Evolutionary conservation across 163 green algal genomes (phyloP).

Genomic region (Coccomyxa subellipsoidea): DNA sequence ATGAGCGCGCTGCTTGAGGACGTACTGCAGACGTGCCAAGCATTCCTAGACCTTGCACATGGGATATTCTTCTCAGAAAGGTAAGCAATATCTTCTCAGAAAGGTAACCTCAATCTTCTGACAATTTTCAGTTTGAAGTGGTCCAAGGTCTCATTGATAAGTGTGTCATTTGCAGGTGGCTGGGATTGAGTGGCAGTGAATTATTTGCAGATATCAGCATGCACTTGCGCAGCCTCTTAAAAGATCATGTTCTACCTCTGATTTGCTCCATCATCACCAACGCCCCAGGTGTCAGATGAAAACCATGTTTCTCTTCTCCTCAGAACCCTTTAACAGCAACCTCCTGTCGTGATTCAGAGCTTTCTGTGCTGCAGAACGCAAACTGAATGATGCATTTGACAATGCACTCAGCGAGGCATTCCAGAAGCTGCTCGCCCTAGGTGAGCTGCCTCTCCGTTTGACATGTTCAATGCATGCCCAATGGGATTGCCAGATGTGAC

Average conservation of each 20-base stretch:
- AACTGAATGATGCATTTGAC: not conserved
- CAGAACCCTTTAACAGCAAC: too few relatives aligned
- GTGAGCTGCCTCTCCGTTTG: not conserved
- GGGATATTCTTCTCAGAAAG: not conserved
- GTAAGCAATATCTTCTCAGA: not conserved
- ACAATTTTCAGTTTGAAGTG: not conserved
- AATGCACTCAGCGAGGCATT: not conserved
- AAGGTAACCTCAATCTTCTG: not conserved
- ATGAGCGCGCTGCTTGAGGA: not conserved
- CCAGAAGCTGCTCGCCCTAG: not conserved
- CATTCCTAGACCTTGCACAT: not conserved
- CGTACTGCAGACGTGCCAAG: not conserved
- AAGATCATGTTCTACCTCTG: not conserved
- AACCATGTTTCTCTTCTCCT: too few relatives aligned
- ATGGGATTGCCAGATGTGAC: not conserved
- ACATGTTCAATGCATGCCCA: not conserved
- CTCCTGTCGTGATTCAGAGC: too few relatives aligned
- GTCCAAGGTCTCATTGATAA: not conserved
- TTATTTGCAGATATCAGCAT: not conserved
- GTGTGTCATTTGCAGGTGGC: not conserved
- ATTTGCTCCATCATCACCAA: not conserved
- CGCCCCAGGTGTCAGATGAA: too few relatives aligned
- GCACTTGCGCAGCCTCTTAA: not conserved
- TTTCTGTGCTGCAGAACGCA: not conserved
- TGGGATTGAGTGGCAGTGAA: not conserved